These are phyloP conservation scores for Yamadazyma dushanensis DNA, from an alignment of 1,139 yeast genomes.

Conservation along the genomic window DNA sequence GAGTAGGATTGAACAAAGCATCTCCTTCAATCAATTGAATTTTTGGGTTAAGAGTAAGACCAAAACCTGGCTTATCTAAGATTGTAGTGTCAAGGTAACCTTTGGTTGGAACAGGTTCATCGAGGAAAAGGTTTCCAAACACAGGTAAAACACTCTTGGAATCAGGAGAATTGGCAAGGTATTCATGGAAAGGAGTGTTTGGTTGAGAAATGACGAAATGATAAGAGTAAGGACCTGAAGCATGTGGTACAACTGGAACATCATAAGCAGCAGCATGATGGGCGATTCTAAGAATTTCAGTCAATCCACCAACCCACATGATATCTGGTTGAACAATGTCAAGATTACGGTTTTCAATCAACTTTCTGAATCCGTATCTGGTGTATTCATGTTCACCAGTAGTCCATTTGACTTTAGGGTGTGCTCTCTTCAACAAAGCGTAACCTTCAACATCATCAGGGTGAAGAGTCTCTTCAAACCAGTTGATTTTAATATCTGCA, in stretches of 20 bases:
- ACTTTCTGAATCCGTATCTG: slow-evolving; percentile 48
- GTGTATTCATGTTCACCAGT: slow-evolving; percentile 55
- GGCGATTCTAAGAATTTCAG: slow-evolving; percentile 45
- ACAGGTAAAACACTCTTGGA: slow-evolving; percentile 46
- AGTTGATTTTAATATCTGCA: slow-evolving; percentile 44
- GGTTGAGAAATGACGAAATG: slow-evolving; percentile 49
- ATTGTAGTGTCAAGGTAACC: slow-evolving; percentile 38
- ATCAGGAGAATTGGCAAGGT: slow-evolving; percentile 50
- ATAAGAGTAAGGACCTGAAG: slow-evolving; percentile 51
- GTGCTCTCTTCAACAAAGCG: slow-evolving; percentile 43
- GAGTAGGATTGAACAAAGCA: slow-evolving; percentile 34
- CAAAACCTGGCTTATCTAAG: slow-evolving; percentile 50
- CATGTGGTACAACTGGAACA: slow-evolving; percentile 53
- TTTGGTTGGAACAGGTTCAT: slow-evolving; percentile 47
- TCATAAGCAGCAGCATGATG: slow-evolving; percentile 53
- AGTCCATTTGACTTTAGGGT: slow-evolving; percentile 47
- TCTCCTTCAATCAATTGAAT: slow-evolving; percentile 42
- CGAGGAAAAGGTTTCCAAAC: slow-evolving; percentile 43
- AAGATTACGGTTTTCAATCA: slow-evolving; percentile 46
- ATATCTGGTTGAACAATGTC: slow-evolving; percentile 53
- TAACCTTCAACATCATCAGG: slow-evolving; percentile 52
- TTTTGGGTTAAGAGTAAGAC: slow-evolving; percentile 43
- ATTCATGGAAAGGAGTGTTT: slow-evolving; percentile 53
- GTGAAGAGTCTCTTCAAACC: slow-evolving; percentile 52
- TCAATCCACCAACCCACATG: slow-evolving; percentile 55